phyloP scores from a whole-genome alignment of 2,329 filamentous ascomycete genomes.

The Allantophomopsis lycopodina region DNA sequence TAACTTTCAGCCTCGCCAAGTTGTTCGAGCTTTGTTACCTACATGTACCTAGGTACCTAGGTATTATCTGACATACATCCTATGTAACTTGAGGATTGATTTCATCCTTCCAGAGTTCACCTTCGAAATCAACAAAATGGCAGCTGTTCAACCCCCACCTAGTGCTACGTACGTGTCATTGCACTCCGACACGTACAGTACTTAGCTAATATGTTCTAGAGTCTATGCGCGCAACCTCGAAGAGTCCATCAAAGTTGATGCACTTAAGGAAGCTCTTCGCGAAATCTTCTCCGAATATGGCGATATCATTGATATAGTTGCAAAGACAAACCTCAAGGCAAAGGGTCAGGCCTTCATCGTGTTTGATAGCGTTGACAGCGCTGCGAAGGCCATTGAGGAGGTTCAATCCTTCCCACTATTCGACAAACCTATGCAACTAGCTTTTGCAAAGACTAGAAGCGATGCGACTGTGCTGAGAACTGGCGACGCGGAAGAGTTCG shows the following conservation, averaged over 20 bases:
- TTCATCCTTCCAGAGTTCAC: no score
- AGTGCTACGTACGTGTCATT: conserved; percentile 64
- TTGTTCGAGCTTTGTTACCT: no score
- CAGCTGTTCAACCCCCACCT: conserved; percentile 14
- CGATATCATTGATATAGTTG: conserved; percentile 68
- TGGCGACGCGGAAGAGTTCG: conserved; percentile 68
- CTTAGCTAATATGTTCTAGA: conserved; percentile 23
- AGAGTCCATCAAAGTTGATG: conserved; percentile 75
- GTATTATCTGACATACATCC: no score
- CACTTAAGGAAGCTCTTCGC: conserved; percentile 57
- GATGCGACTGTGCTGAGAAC: conserved; percentile 73
- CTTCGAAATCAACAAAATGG: no score
- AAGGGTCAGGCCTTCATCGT: conserved; percentile 96
- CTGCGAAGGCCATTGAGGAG: conserved; percentile 70
- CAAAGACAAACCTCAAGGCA: conserved; percentile 79
- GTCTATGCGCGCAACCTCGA: conserved; percentile 75
- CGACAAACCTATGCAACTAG: conserved; percentile 77
- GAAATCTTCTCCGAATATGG: conserved; percentile 86
- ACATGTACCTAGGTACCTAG: no score
- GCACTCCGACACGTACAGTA: conserved; percentile 46
- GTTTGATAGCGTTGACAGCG: conserved; percentile 71
- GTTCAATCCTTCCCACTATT: conserved; percentile 88
- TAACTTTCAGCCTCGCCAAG: no score
- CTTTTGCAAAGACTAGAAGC: conserved; percentile 69
- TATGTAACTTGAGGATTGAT: no score